Evolutionary conservation across 371 early-diverging fungal species (phyloP).

Genomic region (Mortierella sp.): DNA sequence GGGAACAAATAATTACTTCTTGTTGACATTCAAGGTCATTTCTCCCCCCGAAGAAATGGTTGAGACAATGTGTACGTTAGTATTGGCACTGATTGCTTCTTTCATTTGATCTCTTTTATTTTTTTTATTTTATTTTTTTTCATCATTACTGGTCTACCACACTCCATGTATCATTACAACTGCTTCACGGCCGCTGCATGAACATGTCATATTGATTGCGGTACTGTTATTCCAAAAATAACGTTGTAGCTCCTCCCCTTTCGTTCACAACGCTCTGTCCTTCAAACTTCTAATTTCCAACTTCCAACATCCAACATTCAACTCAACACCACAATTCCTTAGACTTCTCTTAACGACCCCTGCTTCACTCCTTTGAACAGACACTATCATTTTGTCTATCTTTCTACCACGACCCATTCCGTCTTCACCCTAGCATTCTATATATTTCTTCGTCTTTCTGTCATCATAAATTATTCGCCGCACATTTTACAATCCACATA

Average conservation of each 20-base stretch:
- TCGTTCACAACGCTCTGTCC: background rate
- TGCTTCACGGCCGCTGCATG: background rate
- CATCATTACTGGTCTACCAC: background rate
- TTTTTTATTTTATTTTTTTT: background rate
- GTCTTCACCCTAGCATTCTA: background rate
- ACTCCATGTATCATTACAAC: too few species aligned
- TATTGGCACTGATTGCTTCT: background rate
- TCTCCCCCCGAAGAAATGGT: background rate
- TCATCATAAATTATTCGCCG: too few species aligned
- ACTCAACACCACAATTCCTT: background rate
- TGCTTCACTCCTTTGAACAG: background rate
- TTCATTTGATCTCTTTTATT: background rate
- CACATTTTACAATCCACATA: background rate
- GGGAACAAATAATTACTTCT: background rate
- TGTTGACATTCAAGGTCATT: background rate
- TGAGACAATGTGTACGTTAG: background rate
- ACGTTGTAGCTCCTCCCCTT: background rate
- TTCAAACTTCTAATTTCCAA: background rate
- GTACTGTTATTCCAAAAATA: background rate
- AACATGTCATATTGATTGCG: background rate
- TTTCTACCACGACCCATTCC: background rate
- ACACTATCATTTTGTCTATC: background rate
- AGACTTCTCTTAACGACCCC: background rate
- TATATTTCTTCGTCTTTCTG: too few species aligned
- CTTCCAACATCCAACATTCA: too few species aligned